Conservation (phyloP, 768 basidiomycete species). For the Russula dissimulans region DNA sequence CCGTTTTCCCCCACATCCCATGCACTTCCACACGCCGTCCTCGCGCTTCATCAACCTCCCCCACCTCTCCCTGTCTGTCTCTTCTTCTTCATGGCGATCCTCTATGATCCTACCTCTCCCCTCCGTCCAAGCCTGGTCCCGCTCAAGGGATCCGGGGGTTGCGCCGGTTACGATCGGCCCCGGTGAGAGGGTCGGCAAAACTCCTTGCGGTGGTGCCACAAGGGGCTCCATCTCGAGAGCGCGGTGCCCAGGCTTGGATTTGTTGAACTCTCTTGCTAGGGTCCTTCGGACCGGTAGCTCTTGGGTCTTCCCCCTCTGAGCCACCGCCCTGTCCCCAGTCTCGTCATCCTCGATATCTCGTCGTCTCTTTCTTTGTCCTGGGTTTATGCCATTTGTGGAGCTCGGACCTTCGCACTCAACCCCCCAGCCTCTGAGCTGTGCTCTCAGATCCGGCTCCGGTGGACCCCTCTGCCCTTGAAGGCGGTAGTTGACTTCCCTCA, state of each 20-base stretch:
- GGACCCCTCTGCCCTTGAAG: neutral
- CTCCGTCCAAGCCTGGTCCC: neutral
- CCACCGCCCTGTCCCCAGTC: neutral
- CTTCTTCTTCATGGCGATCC: neutral
- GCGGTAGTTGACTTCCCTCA: neutral
- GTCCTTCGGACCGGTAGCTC: neutral
- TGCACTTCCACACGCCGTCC: neutral
- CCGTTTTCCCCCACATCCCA: neutral
- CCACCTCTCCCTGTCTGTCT: neutral
- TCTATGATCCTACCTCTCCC: neutral
- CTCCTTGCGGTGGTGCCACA: neutral
- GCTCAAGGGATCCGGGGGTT: neutral
- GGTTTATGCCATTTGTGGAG: no score
- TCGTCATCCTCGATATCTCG: neutral
- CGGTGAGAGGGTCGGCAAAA: neutral
- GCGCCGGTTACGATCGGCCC: neutral
- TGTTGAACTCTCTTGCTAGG: fast-evolving
- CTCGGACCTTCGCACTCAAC: neutral
- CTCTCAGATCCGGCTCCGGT: neutral
- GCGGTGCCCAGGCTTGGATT: neutral
- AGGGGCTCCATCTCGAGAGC: neutral
- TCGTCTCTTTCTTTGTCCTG: neutral
- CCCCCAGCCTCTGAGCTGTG: neutral
- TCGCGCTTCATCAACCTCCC: neutral
- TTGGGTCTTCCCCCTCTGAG: neutral